Evolutionary conservation across 164 flowering plant species (phyloP).

Genomic region (Vitis rupestris): DNA sequence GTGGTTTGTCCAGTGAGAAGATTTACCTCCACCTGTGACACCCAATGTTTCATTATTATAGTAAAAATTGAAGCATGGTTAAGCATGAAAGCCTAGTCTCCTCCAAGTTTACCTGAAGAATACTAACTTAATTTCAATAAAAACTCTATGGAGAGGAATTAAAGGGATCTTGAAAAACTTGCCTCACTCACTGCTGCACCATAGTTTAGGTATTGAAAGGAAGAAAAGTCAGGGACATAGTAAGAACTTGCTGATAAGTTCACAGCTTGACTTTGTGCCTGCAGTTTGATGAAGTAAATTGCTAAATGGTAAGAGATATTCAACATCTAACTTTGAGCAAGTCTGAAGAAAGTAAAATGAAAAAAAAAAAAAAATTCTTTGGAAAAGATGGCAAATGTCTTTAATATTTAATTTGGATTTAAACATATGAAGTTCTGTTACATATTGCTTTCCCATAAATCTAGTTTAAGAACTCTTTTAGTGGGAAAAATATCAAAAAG

Average conservation of each 20-base stretch:
- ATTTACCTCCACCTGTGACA: conserved; percentile 73
- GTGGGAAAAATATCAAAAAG: not conserved
- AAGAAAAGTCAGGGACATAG: conserved; percentile 42
- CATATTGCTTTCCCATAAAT: too few species aligned
- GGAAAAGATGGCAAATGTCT: too few species aligned
- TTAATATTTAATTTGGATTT: too few species aligned
- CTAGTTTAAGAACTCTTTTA: too few species aligned
- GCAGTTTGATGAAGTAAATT: conserved; percentile 17
- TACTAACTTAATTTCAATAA: not conserved
- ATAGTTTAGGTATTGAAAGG: conserved; percentile 50
- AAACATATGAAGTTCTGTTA: too few species aligned
- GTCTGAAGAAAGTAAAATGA: not conserved
- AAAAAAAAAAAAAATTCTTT: too few species aligned
- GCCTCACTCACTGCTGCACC: conserved; percentile 84
- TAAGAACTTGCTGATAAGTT: conserved; percentile 48
- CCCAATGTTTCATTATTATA: not conserved
- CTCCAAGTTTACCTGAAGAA: not conserved
- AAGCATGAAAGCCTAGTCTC: not conserved
- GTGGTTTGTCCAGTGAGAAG: conserved; percentile 83
- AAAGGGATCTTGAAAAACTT: conserved; percentile 7
- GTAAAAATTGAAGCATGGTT: not conserved
- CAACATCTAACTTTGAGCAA: not conserved
- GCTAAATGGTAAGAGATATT: not conserved
- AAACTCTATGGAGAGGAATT: not conserved
- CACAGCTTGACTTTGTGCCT: conserved; percentile 48